Percentiles rank a stretch among this genome's conserved stretches.
Conservation (phyloP, 2,329 filamentous ascomycete species). For the Penicillium sumatraense region DNA sequence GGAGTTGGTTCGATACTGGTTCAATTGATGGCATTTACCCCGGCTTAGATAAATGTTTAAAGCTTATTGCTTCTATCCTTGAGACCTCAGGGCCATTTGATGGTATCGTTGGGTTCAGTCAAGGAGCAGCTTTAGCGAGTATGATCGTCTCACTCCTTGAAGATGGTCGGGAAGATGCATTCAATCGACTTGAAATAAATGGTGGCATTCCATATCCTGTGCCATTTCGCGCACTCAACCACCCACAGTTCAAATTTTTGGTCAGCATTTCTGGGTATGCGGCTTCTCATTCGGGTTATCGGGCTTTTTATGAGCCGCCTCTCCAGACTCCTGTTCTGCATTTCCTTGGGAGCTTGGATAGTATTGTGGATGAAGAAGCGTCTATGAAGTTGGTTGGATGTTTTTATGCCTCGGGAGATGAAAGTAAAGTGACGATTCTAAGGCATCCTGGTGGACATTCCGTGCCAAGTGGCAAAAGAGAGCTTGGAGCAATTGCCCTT, state of each 20-base stretch:
- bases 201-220: constrained; percentile 3
- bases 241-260: constrained; percentile 7
- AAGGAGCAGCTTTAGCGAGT: constrained; percentile 2
- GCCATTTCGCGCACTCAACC: neutral
- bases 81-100: constrained; percentile 7
- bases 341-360: constrained; percentile 9
- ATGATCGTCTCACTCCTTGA: constrained; percentile 10
- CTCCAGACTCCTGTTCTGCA: constrained; percentile 5
- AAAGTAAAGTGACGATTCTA: neutral
- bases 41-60: neutral
- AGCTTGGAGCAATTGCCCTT: constrained; percentile 3
- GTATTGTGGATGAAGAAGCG: constrained; percentile 6
- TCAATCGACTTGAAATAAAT: neutral
- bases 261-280: constrained; percentile 8
- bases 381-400: constrained; percentile 2
- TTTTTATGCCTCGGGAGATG: neutral
- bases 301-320: constrained; percentile 5
- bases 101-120: constrained; percentile 12
- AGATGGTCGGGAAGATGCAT: neutral
- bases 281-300: constrained; percentile 7
- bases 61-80: neutral
- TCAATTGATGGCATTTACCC: neutral
- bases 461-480: constrained; percentile 7
- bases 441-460: constrained; percentile 6
- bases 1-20: constrained; percentile 10